Evolutionary conservation across 108 stramenopile species (phyloP), one percentile per base, ranked within the genome.

Genomic region (Cyclotella baltica): DNA sequence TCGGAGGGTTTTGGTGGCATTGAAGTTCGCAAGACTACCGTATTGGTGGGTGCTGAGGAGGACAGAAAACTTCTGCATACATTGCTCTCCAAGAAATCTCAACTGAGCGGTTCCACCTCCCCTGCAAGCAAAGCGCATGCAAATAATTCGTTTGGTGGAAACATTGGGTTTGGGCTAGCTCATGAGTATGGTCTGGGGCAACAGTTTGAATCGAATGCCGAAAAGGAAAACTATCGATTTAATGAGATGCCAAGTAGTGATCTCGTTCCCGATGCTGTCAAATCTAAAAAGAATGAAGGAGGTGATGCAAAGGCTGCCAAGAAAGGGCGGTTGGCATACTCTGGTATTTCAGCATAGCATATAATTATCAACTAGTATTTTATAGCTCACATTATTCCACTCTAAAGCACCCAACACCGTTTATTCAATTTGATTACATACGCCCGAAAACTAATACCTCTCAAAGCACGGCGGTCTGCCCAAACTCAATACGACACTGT

Each of bases 21-120:
- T 52, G 83, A 83, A 48, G 72, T 83, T 52, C 56, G 65, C 27
- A 83, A 78, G 66, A 71, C 67, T 11, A 78, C 77, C 8, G 57
- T 73, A 3, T 47, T 83, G n/a, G 77, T 74, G 3, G 83, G 83
- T 2, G 77, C 83, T 10, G 83, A 83, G 57, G 72, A 78, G 30
- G 83, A 83, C 13, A 70, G 83, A 20, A 73, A 83, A 34, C 59
- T 70, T 37, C 67, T 83, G 1, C 65, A 78, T 35, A 43, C 36
- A 23, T 64, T 83, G n/a, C 67, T 83, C 35, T 69, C 40, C 33
- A 74, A 78, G 58, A 74, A 74, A 40, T 67, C 83, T 16, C 77
- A 78, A 43, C 72, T 83, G 23, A 78, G 67, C 37, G 83, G 83
- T 16, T 74, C 83, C 5, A 20, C 48, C 33, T 50, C 67, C 3